Evolutionary conservation across 345 rosid genomes (phyloP).

Genomic region (Linum lewisii): DNA sequence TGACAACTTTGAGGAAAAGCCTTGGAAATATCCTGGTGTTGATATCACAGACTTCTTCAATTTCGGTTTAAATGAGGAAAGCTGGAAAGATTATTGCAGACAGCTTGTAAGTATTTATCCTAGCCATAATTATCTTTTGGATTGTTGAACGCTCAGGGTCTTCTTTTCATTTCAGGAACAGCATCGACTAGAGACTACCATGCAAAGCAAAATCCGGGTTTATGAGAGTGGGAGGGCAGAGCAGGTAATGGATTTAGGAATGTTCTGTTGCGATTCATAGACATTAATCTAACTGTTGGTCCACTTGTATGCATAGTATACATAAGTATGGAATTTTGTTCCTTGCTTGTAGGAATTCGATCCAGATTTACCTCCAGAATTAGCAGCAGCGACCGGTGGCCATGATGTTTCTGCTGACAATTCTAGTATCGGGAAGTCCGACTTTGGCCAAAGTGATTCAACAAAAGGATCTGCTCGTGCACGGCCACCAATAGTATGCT

Average conservation of each 20-base stretch:
- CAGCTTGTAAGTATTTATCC: slow-evolving; percentile 58
- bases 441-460: slow-evolving; percentile 46
- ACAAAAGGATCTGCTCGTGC: slow-evolving; percentile 48
- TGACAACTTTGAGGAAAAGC: slow-evolving; percentile 93
- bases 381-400: slow-evolving; percentile 84
- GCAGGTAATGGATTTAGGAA: slow-evolving; percentile 41
- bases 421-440: slow-evolving; percentile 48
- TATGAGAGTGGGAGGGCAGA: slow-evolving; percentile 93
- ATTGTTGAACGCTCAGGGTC: slow-evolving; percentile 19
- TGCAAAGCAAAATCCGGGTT: slow-evolving; percentile 98
- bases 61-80: slow-evolving; percentile 89
- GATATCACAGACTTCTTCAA: slow-evolving; percentile 85
- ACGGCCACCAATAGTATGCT: slow-evolving; percentile 78
- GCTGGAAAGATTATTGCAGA: slow-evolving; percentile 98
- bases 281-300: not conserved
- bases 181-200: slow-evolving; percentile 76
- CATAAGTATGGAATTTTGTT: slow-evolving; percentile 8
- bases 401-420: slow-evolving; percentile 52
- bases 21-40: slow-evolving; percentile 81
- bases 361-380: slow-evolving; percentile 97
- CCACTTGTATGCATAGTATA: slow-evolving; percentile 3
- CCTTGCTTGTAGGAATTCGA: slow-evolving; percentile 59
- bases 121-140: slow-evolving; percentile 12
- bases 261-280: not conserved
- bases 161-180: slow-evolving; percentile 54